Percentiles rank a stretch among this genome's conserved stretches.
These are phyloP conservation scores for Globisporangium spiculum DNA, from an alignment of 352 stramenopile species.

Conservation along the genomic window DNA sequence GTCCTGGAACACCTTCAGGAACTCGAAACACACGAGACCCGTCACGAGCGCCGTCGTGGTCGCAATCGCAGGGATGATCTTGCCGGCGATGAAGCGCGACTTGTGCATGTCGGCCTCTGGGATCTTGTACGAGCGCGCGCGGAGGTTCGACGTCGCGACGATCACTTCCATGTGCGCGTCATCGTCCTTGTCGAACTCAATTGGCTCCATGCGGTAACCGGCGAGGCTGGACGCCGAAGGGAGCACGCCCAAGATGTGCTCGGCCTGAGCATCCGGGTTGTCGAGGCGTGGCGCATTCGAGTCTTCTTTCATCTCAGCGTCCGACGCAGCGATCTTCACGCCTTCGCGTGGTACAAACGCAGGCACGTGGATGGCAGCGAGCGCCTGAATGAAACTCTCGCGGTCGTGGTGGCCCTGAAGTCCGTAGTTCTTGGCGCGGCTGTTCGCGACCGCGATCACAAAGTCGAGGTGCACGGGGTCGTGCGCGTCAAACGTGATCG, in stretches of 20 bases:
- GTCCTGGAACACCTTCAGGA: conserved; percentile 94
- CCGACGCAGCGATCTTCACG: conserved; percentile 98
- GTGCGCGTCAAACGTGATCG: conserved; percentile 90
- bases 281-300: conserved; percentile 34
- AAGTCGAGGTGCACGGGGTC: conserved; percentile 96
- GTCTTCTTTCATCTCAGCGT: conserved; percentile 94
- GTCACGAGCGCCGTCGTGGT: conserved; percentile 99
- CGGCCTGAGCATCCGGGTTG: conserved; percentile 72
- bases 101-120: conserved; percentile 97
- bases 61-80: conserved; percentile 99
- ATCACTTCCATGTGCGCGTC: conserved; percentile 98
- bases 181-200: conserved; percentile 99
- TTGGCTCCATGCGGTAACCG: conserved; percentile 90
- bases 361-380: conserved; percentile 90
- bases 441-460: conserved; percentile 93
- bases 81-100: conserved; percentile 98
- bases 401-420: conserved; percentile 72
- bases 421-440: conserved; percentile 94
- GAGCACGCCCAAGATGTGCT: conserved; percentile 80
- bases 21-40: conserved; percentile 97
- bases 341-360: conserved; percentile 93
- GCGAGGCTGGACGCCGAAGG: conserved; percentile 78
- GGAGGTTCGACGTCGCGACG: conserved; percentile 96
- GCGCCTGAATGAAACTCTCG: conserved; percentile 59
- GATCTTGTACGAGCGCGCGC: conserved; percentile 98